Conservation (phyloP, 2,329 filamentous ascomycete species). For the Mycosphaerelloides madeirae region DNA sequence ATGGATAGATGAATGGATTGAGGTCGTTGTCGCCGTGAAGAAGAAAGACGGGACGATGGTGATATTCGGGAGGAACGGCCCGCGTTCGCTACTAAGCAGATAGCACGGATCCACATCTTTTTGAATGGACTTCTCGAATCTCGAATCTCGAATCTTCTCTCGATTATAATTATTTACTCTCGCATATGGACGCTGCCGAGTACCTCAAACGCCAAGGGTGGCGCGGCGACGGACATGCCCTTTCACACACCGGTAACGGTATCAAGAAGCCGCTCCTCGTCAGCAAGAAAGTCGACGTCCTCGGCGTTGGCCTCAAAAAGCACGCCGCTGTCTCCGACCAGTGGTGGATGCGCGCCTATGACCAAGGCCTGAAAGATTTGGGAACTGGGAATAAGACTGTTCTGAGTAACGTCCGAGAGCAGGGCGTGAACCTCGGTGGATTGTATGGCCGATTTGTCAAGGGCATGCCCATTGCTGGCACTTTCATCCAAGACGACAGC, state of each 20-base stretch:
- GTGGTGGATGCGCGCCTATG: slow-evolving; percentile 96
- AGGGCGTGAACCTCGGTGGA: slow-evolving; percentile 48
- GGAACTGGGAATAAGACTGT: slow-evolving; percentile 57
- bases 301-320: slow-evolving; percentile 75
- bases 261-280: slow-evolving; percentile 79
- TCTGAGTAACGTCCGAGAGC: slow-evolving; percentile 42
- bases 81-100: too few relatives aligned
- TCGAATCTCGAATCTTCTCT: too few relatives aligned
- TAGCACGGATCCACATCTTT: too few relatives aligned
- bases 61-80: too few relatives aligned
- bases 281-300: slow-evolving; percentile 72
- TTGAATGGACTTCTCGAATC: too few relatives aligned
- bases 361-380: slow-evolving; percentile 79
- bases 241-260: slow-evolving; percentile 74
- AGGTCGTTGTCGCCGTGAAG: too few relatives aligned
- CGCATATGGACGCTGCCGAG: slow-evolving; percentile 77
- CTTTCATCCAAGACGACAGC: slow-evolving; percentile 41
- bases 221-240: slow-evolving; percentile 81
- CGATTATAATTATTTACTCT: not conserved
- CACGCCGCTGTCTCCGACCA: slow-evolving; percentile 65
- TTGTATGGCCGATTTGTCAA: slow-evolving; percentile 82
- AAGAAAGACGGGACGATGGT: too few relatives aligned
- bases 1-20: too few relatives aligned
- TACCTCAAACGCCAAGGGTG: slow-evolving; percentile 84
- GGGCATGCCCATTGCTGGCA: slow-evolving; percentile 72